Base-by-base conservation (phyloP, 352 stramenopile genomes). In the Phytophthora agathidicida region DNA sequence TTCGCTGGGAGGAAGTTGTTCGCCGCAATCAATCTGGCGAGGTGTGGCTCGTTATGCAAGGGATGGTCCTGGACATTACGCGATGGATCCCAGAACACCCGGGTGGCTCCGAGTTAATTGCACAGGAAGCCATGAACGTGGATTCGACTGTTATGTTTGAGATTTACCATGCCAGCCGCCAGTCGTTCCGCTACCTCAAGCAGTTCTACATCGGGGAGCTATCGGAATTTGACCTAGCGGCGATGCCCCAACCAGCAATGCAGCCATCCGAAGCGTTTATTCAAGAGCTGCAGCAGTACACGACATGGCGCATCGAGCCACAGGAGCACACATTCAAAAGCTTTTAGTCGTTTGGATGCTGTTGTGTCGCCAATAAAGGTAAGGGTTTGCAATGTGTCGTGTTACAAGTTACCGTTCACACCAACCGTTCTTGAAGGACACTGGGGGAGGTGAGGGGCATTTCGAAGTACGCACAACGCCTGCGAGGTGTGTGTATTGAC, bases 161-260 rank as follows among this genome's bases (percentile, higher is more conserved):
- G 73, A 93, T 96, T 28, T 96, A 96, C 57, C 89, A 97, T 68
- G 86, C 89, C 11, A 94, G 86, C 49, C 84, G 88, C n/a, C 85
- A 96, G 79, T 94, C 88, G 6, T 97, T 97, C 57, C 76, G 88
- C 33, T 97, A 96, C 61, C 70, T 97, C 30, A 93, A 94, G 61
- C 87, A 96, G 63, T 96, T 97, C 45, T 97, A 96, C 77, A 93
- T 97, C 30, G 89, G 89, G 17, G 88, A 96, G 44, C 73, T 97
- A 26, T 74, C 73, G 16, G 70, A 78, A 2, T 75, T 83, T 6
- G 87, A 97, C 45, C 52, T 83, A 17, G 41, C 26, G 13, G 37
- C 71, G 14, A 78, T 94, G 27, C 84, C 86, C 0, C 75, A 68
- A 31, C 70, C 83, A 19, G 47, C 44, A 17, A 72, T 80, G 38